Evolutionary conservation across 129 eudicot species (phyloP), one percentile per base, ranked within the genome.

Genomic region (Tagetes patula): DNA sequence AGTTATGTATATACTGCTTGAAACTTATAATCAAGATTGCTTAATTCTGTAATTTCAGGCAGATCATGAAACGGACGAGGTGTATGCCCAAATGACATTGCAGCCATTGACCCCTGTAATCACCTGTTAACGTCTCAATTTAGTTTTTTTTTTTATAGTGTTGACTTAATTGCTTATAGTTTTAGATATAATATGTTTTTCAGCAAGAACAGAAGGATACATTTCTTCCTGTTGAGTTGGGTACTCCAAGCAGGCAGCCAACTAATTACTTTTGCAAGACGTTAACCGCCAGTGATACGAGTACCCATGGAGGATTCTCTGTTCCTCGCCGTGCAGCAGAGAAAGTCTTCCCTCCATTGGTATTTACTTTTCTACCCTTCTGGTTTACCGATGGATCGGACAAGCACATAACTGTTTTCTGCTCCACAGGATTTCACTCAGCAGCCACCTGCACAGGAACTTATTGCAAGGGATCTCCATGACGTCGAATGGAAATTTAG

Each of bases 241-340:
- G 99, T 14, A 81, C 87, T 53, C 97, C 99, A 33, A 86, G 96
- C 82, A 85, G 93, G 80, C 99, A 95, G 77, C 99, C 99, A 13
- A 90, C 96, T 6, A 94, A 94, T 82, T 94, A 94, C 73, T 94
- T 94, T 56, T 94, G 98, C 85, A 94, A 94, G 89, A 94, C 98
- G 14, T 79, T 94, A 72, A 94, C 98, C 14, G 98, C 98, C 12
- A 94, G 98, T 69, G 98, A 94, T 76, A 95, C 99, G 20, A 95
- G 99, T 79, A 95, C 99, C 9, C 99, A 95, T 74, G 99, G 99
- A 47, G 99, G 99, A 65, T 95, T 95, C 69, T 95, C 99, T 69
- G 99, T 95, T 79, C 99, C 99, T 76, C 96, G 99, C 30, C 99
- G 99, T 65, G 97, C 99, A 71, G 99, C 99, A 6, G 97, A 95